Evolutionary conservation across 169 alveolate genomes (phyloP).

Genomic region (Plasmodium gaboni): DNA sequence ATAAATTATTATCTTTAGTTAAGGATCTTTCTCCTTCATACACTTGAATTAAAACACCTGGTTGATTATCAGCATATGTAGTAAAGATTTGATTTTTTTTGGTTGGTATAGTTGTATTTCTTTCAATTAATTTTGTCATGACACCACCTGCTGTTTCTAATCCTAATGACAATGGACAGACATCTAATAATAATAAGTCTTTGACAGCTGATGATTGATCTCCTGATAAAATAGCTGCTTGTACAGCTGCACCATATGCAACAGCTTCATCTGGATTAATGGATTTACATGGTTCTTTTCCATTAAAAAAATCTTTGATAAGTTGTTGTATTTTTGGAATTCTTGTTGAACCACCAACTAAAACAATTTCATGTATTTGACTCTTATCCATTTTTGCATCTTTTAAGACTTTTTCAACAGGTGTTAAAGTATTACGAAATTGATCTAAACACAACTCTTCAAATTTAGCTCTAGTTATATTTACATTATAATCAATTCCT

Average conservation of each 20-base stretch:
- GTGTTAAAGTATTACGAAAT: constrained; percentile 95
- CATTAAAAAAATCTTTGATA: constrained; percentile 94
- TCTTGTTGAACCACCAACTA: constrained; percentile 98
- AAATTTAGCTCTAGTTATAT: constrained; percentile 97
- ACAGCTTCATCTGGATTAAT: constrained; percentile 97
- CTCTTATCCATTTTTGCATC: constrained; percentile 95
- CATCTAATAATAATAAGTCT: constrained; percentile 74
- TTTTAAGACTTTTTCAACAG: constrained; percentile 96
- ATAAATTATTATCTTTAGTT: too few species aligned
- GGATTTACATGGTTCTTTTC: constrained; percentile 93
- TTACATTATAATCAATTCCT: constrained; percentile 95
- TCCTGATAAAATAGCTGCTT: constrained; percentile 94
- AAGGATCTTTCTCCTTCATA: too few species aligned
- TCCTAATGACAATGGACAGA: too few species aligned
- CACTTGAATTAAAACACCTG: too few species aligned
- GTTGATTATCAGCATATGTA: too few species aligned
- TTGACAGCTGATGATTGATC: constrained; percentile 92
- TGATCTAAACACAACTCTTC: constrained; percentile 97
- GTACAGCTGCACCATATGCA: constrained; percentile 97
- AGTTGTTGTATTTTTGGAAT: constrained; percentile 95
- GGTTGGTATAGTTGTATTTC: too few species aligned
- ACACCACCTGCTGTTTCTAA: too few species aligned
- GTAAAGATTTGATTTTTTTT: too few species aligned
- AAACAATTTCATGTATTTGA: constrained; percentile 95
- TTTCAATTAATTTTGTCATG: too few species aligned